Percentiles rank a stretch among this genome's conserved stretches.
phyloP scores from a whole-genome alignment of 2,329 filamentous ascomycete genomes.

The Penicillium hordei region DNA sequence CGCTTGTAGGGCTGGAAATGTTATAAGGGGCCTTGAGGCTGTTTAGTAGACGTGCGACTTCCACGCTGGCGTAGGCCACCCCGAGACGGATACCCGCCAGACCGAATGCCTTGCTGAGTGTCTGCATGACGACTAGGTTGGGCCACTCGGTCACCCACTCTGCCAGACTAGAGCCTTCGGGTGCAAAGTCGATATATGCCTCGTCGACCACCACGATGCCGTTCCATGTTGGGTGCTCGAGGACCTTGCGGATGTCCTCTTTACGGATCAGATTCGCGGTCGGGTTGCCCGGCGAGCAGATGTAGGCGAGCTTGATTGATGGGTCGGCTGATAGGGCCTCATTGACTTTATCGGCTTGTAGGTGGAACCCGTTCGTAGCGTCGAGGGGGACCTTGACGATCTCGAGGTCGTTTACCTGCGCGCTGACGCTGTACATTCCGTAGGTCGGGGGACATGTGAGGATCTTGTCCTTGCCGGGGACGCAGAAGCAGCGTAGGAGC shows the following conservation, averaged over 20 bases:
- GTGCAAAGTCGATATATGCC: constrained; percentile 93
- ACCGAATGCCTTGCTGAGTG: constrained; percentile 95
- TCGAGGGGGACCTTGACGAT: constrained; percentile 84
- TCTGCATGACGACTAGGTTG: constrained; percentile 97
- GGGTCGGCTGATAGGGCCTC: constrained; percentile 62
- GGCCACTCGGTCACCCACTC: constrained; percentile 92
- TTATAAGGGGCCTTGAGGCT: constrained; percentile 96
- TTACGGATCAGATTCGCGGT: constrained; percentile 79
- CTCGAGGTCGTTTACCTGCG: constrained; percentile 86
- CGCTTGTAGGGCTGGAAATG: constrained; percentile 82
- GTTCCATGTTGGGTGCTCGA: constrained; percentile 91
- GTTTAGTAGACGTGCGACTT: constrained; percentile 79
- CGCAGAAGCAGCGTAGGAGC: constrained; percentile 88
- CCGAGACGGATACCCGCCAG: constrained; percentile 91
- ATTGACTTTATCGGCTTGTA: constrained; percentile 70
- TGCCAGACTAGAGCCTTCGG: constrained; percentile 74
- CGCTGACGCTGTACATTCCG: constrained; percentile 96
- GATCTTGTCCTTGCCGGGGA: constrained; percentile 82
- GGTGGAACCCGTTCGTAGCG: constrained; percentile 67
- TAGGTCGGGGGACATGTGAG: constrained; percentile 95
- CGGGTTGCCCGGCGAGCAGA: constrained; percentile 94
- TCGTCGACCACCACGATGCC: constrained; percentile 91
- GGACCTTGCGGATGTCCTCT: constrained; percentile 67
- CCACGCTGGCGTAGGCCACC: constrained; percentile 73
- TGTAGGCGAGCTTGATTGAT: constrained; percentile 81